Conservation (phyloP, 2,329 filamentous ascomycete genomes). For the Aspergillus glaucus region DNA sequence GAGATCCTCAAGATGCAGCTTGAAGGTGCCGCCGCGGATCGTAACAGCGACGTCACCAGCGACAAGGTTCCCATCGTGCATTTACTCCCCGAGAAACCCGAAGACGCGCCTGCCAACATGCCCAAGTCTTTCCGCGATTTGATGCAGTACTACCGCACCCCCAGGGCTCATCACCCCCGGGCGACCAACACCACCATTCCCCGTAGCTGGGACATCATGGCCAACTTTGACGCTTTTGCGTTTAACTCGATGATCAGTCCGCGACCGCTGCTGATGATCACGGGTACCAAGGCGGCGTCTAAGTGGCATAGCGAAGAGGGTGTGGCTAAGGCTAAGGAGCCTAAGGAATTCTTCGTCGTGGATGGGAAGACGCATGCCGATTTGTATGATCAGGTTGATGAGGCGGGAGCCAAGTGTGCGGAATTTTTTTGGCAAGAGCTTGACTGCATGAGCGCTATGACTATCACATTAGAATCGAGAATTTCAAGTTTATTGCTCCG, state of each 20-base stretch:
- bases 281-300: constrained; percentile 17
- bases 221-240: constrained; percentile 13
- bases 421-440: constrained; percentile 12
- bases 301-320: constrained; percentile 16
- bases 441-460: background rate
- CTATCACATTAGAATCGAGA: too few relatives aligned
- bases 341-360: constrained; percentile 21
- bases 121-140: constrained; percentile 11
- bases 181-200: constrained; percentile 7
- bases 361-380: constrained; percentile 17
- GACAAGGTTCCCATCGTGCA: constrained; percentile 1
- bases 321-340: constrained; percentile 17
- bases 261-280: constrained; percentile 21
- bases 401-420: constrained; percentile 8
- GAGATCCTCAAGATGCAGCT: constrained; percentile 5
- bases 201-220: constrained; percentile 15
- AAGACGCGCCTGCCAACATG: constrained; percentile 5
- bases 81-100: constrained; percentile 3
- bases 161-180: constrained; percentile 11
- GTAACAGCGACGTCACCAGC: constrained; percentile 6
- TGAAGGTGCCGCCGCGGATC: constrained; percentile 5
- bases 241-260: constrained; percentile 18
- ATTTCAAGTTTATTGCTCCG: too few relatives aligned
- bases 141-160: constrained; percentile 15
- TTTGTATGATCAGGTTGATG: constrained; percentile 21